Base-by-base conservation (phyloP, 768 basidiomycete species). In the Phallus indusiatus region DNA sequence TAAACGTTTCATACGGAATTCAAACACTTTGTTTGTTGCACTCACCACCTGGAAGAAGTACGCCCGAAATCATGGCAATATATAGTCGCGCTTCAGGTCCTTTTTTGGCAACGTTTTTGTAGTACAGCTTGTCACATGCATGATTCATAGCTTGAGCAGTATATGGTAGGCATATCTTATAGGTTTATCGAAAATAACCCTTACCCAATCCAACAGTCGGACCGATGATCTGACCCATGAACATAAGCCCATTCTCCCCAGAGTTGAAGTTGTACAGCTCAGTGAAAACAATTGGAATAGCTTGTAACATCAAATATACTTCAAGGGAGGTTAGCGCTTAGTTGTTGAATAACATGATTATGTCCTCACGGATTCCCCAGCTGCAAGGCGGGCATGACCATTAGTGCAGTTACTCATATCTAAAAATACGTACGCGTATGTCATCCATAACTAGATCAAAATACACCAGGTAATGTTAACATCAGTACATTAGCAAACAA, bases 181-280 rank as follows among this genome's bases (percentile, higher is more conserved):
- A n/a, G 12, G 12, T 10, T n/a, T 42, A 2, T 12, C 12, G 42
- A 42, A 42, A 49, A 9, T 17, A 28, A 7, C 10, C n/a, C 54
- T 56, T 46, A 49, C 55, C 47, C 47, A 49, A 21, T 42, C 55
- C 55, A 11, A 56, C 21, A 4, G 17, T 14, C 33, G 55, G 55
- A 24, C 55, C 55, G 14, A 56, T 56, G 9, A 56, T 48, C 18
- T 56, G 55, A n/a, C 83, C 83, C 42, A 86, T 72, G 65, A 81
- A 85, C 67, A 79, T 80, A 48, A 87, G 74, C 8, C 85, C 82
- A 20, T 76, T 73, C 18, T 79, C 70, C 24, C 84, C 83, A 20
- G 74, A 66, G 59, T 73, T 76, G 64, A 86, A 79, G 53, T 75
- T 65, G 56, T 85, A 81, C 1, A 76, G 21, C 21, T 59, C 46